Evolutionary conservation across 352 stramenopile species (phyloP), one percentile per base, ranked within the genome.

Genomic region (Globisporangium recalcitrans): DNA sequence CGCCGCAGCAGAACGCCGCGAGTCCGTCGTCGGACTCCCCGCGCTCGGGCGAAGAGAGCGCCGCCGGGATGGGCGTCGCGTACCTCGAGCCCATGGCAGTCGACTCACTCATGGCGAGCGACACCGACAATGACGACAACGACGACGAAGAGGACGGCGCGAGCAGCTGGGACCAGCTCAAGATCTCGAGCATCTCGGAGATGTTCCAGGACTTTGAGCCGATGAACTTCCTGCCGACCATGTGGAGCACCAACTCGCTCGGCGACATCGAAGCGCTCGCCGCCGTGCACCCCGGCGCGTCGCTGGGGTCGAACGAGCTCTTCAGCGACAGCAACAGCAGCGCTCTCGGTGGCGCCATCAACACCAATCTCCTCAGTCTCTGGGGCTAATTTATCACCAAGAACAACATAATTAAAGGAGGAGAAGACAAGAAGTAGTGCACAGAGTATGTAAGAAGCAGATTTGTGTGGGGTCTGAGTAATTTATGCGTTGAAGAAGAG

Each of bases 241-340:
- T 78, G 69, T 84, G 75, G 75, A 84, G 75, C 56, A 81, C 75
- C 32, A 78, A 77, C 52, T 84, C 75, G 54, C 69, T 84, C 14
- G 75, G 56, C 32, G 60, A 66, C 62, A 42, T 67, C n/a, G 62
- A 82, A 40, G 67, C 72, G 47, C 65, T 82, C 48, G 64, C 69
- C 11, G 26, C 52, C 21, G 52, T 40, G 8, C 44, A 62, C 31
- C 58, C 51, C 24, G 68, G 63, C 47, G 65, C 63, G 16, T 46
- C 38, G 10, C 9, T 38, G 32, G 32, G 32, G 32, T 0, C 10
- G 42, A 70, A 77, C 34, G 72, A 82, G 62, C 66, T 80, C 34
- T 67, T 80, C 31, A 62, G 70, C 31, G 70, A 72, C 52, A 69
- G 27, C 60, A 27, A 38, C 32, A 38, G 32, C 32, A 16, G 9